These are phyloP conservation scores for Ceratonia siliqua DNA, from an alignment of 306 rosid genomes.

Conservation along the genomic window DNA sequence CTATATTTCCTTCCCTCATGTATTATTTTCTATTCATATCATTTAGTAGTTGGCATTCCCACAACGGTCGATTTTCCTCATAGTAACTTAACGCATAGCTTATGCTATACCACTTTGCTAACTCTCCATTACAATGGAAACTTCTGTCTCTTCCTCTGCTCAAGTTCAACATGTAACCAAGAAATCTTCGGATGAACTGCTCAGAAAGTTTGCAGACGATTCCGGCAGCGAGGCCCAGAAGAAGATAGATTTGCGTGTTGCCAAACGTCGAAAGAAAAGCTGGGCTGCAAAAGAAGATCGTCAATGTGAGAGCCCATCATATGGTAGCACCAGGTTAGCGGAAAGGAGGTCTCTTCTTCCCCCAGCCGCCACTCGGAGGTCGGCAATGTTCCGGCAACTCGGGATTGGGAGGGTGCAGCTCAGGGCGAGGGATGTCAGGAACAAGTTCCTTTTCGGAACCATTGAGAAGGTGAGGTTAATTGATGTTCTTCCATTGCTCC, in stretches of 20 bases:
- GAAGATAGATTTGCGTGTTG: slow-evolving; percentile 24
- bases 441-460: slow-evolving; percentile 48
- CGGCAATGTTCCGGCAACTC: slow-evolving; percentile 40
- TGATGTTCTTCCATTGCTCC: not conserved
- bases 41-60: not conserved
- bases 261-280: slow-evolving; percentile 39
- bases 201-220: slow-evolving; percentile 51
- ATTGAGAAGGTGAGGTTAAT: slow-evolving; percentile 44
- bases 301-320: slow-evolving; percentile 41
- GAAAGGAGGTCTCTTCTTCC: slow-evolving; percentile 54
- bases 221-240: slow-evolving; percentile 2
- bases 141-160: slow-evolving; percentile 19
- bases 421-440: slow-evolving; percentile 46
- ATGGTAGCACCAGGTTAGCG: slow-evolving; percentile 13
- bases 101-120: not conserved
- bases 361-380: slow-evolving; percentile 30
- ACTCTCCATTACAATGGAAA: slow-evolving; percentile 36
- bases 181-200: slow-evolving; percentile 61
- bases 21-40: slow-evolving; percentile 27
- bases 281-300: slow-evolving; percentile 3
- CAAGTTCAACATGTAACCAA: slow-evolving; percentile 54
- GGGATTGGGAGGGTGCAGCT: slow-evolving; percentile 44
- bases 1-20: not conserved
- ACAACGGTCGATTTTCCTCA: not conserved
- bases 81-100: not conserved